phyloP scores from a whole-genome alignment of 441 rosid genomes.

The Syzygium malaccense region DNA sequence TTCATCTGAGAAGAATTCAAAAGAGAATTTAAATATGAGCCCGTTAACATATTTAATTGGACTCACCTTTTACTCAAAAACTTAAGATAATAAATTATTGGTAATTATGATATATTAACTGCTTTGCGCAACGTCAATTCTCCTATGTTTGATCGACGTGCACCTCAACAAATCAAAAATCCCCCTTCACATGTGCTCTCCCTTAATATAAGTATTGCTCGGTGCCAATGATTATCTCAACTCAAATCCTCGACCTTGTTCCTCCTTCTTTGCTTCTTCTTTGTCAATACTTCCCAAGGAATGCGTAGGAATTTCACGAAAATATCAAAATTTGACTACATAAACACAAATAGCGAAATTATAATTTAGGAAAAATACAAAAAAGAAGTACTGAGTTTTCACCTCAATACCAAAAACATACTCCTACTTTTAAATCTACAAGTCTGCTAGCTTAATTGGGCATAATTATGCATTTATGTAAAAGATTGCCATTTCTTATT shows the following conservation, averaged over 20 bases:
- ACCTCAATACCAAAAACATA: neutral
- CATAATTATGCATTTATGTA: neutral
- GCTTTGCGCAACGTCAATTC: rapidly evolving
- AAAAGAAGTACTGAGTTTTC: neutral
- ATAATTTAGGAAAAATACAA: neutral
- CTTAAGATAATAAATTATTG: neutral
- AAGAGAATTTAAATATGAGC: neutral
- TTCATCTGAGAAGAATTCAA: neutral
- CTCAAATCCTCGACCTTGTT: neutral
- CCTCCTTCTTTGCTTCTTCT: neutral
- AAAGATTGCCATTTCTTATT: neutral
- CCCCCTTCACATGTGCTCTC: neutral
- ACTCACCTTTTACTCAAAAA: neutral
- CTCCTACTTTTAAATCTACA: neutral
- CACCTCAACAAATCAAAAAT: neutral
- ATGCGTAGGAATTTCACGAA: neutral
- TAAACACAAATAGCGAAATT: neutral
- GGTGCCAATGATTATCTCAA: neutral
- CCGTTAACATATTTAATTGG: neutral
- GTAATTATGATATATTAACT: neutral
- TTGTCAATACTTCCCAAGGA: neutral
- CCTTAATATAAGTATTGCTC: neutral
- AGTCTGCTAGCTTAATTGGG: neutral
- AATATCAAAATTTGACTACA: neutral
- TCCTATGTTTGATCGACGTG: neutral